Base-by-base conservation (phyloP, 2,329 filamentous ascomycete species). In the Epicoccum sorghinum region DNA sequence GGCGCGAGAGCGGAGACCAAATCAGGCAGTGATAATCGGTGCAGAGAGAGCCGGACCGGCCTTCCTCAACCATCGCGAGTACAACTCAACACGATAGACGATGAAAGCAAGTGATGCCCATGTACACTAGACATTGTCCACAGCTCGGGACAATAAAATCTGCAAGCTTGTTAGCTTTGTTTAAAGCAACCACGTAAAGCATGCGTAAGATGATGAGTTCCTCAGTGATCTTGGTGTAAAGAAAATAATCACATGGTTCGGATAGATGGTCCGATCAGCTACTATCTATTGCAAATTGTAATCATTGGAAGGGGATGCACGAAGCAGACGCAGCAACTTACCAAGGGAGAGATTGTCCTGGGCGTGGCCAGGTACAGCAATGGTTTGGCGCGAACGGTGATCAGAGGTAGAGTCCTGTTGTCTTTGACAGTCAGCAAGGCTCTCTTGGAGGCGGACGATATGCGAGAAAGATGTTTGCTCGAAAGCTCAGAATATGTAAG, bases 401-500 rank as follows among this genome's bases (percentile, higher is more conserved):
- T 18, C 18, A 37, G 14, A n/a, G 14, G 14, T 22, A 22, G 23
- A 22, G 24, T 25, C 22, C 27, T 52, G 29, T 47, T 25, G 25
- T 47, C 52, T 45, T 43, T 53, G 32, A 48, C 36, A n/a, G 55
- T 68, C 48, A 68, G 63, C 45, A 29, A 46, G 7, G 44, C n/a
- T 45, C 25, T n/a, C 22, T 35, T 8, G 13, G 38, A 14, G 32
- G 10, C 29, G 5, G 23, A 7, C 25, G 7, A 27, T 33, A n/a
- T 38, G 4, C 41, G 14, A 22, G 14, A 13, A 32, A 29, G 30
- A 46, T 23, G n/a, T 24, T 22, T 27, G 52, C 42, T 46, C 46
- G 46, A 65, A 72, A 51, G 64, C 62, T 96, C 92, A 96, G 92
- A 91, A 96, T 96, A 96, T 96, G 92, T 96, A 96, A 96, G 92